Evolutionary conservation across 306 rosid genomes (phyloP), one percentile per base, ranked within the genome.

Genomic region (Pyrus betulifolia): DNA sequence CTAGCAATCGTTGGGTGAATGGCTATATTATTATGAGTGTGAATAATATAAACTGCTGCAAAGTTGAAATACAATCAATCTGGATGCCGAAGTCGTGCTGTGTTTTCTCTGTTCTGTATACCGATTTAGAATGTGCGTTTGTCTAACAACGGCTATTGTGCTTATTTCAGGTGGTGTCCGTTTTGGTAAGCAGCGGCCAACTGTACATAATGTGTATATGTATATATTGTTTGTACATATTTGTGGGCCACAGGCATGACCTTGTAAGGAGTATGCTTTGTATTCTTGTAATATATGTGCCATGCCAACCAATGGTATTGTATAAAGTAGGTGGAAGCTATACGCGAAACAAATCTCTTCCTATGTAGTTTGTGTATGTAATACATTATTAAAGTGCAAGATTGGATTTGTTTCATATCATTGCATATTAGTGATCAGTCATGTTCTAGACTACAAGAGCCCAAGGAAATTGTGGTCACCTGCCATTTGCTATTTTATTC

Each of bases 101-200:
- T 11, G 18, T 5, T 62, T 23, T 25, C 0, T 30, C 1, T 4
- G 2, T 49, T n/a, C 28, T 28, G 15, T 44, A 14, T 55, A 40
- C 45, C 3, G 11, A 40, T 11, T 40, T 40, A 6, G 45, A 49
- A 49, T 19, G 63, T 6, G 17, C 15, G 40, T 17, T 40, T 27
- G 35, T 82, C 42, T 61, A 4, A 69, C 70, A 22, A 46, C n/a
- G 2, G 22, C 18, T 52, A 12, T 69, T 64, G 74, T 46, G 72
- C 17, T 22, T 76, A 60, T 83, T 82, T 74, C 92, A 95, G 98
- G 90, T 95, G 98, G 98, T 92, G 98, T 72, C 97, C 97, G 14
- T 92, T 95, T 86, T 95, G 98, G 97, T 95, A 81, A 79, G 73
- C 33, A 54, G 69, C 51, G n/a, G 7, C 11, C 10, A n/a, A 23